A percentile compares a stretch with the other conserved stretches of the same genome.
Evolutionary conservation across 768 basidiomycete genomes (phyloP).

Genomic region (Psilocybe cyanescens): DNA sequence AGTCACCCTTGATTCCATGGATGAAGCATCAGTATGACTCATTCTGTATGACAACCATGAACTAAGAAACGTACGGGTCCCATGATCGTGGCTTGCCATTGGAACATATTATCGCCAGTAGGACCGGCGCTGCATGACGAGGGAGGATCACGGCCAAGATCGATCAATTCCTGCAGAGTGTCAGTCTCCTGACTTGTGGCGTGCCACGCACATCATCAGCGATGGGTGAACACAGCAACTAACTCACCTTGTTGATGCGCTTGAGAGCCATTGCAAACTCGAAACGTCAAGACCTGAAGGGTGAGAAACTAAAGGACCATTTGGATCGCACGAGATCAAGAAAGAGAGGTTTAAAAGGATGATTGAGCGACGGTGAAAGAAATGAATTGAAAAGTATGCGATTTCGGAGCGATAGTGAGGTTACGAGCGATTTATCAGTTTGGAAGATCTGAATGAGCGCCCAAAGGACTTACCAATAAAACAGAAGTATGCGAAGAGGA

Average conservation of each 20-base stretch:
- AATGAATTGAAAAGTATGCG: conserved; percentile 27
- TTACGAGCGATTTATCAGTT: conserved; percentile 21
- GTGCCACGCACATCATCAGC: conserved; percentile 5
- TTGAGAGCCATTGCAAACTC: conserved; percentile 82
- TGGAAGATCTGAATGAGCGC: neutral
- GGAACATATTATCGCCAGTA: conserved; percentile 97
- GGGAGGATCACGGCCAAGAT: conserved; percentile 99
- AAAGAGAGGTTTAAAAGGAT: conserved; percentile 21
- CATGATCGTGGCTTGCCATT: conserved; percentile 99
- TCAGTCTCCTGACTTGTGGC: conserved; percentile 22
- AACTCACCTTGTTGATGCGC: conserved; percentile 96
- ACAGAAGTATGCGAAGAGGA: conserved; percentile 26
- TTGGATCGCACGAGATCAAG: conserved; percentile 49
- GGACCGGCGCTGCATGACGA: conserved; percentile 99
- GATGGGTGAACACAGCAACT: conserved; percentile 4
- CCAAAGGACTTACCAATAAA: conserved; percentile 36
- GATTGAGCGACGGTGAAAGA: conserved; percentile 20
- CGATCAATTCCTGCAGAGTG: conserved; percentile 85
- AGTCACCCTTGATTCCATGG: conserved; percentile 72
- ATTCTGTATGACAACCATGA: conserved; percentile 3
- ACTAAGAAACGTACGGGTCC: conserved; percentile 75
- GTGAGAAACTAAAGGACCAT: conserved; percentile 34
- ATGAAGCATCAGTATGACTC: conserved; percentile 27
- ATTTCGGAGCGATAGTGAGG: conserved; percentile 36
- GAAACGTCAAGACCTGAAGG: conserved; percentile 29